A percentile compares a stretch with the other conserved stretches of the same genome.
phyloP scores from a whole-genome alignment of 2,329 filamentous ascomycete genomes.

The Monilinia polystroma region DNA sequence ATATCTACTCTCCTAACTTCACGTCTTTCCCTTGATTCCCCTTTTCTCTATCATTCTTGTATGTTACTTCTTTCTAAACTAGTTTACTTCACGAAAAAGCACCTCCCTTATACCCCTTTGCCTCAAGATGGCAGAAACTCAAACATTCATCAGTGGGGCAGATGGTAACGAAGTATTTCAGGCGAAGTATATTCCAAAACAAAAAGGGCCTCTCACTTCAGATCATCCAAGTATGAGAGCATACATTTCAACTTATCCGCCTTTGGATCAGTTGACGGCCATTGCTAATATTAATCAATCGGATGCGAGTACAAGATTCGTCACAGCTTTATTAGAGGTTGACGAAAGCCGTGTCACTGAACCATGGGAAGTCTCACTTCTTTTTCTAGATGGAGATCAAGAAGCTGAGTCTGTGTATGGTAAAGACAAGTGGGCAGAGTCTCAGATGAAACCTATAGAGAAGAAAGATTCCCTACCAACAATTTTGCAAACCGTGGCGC shows the following conservation, averaged over 20 bases:
- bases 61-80: conserved; percentile 7
- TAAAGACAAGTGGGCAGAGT: conserved; percentile 54
- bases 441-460: conserved; percentile 41
- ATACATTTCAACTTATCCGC: conserved; percentile 62
- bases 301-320: conserved; percentile 44
- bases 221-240: conserved; percentile 51
- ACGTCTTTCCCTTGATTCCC: too few species aligned
- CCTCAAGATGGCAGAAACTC: conserved; percentile 15
- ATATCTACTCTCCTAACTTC: not conserved
- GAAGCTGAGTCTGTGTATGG: too few species aligned
- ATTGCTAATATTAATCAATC: conserved; percentile 39
- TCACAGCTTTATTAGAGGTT: conserved; percentile 71
- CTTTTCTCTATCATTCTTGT: conserved; percentile 16
- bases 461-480: conserved; percentile 44
- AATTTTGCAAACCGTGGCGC: conserved; percentile 48
- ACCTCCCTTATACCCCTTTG: not conserved
- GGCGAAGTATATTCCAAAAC: conserved; percentile 39
- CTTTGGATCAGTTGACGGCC: conserved; percentile 72
- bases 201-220: conserved; percentile 33
- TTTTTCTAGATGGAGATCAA: conserved; percentile 58
- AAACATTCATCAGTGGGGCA: conserved; percentile 33
- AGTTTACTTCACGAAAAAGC: conserved; percentile 20
- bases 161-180: conserved; percentile 40
- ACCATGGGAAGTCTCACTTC: conserved; percentile 71
- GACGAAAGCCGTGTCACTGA: conserved; percentile 53